phyloP scores from a whole-genome alignment of 768 basidiomycete species.

The Russula sp. region DNA sequence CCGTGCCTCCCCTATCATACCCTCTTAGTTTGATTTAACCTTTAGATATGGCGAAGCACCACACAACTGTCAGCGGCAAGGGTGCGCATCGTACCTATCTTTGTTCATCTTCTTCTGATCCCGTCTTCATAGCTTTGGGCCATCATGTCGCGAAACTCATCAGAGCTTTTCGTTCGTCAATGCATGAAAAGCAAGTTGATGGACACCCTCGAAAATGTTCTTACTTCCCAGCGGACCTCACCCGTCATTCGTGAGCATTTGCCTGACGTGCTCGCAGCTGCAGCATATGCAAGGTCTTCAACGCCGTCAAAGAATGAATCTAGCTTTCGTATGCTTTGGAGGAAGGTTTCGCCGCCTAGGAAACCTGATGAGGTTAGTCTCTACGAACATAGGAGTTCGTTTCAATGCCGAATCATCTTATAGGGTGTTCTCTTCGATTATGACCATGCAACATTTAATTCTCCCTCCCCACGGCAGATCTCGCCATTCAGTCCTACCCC shows the following conservation, averaged over 20 bases:
- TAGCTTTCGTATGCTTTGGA: constrained; percentile 71
- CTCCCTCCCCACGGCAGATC: constrained; percentile 42
- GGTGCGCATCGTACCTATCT: constrained; percentile 3
- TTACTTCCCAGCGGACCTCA: constrained; percentile 54
- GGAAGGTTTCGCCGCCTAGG: constrained; percentile 57
- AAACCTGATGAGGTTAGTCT: too few species aligned
- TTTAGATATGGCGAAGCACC: constrained; percentile 20
- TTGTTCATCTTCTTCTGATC: neutral
- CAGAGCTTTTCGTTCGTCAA: constrained; percentile 27
- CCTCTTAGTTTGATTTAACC: neutral
- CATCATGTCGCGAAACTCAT: constrained; percentile 79
- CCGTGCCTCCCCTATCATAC: neutral
- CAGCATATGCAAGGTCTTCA: too few species aligned
- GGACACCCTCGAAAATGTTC: constrained; percentile 45
- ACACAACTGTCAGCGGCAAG: constrained; percentile 24
- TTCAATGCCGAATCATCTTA: constrained; percentile 6
- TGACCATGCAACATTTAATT: constrained; percentile 75
- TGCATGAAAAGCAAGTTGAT: too few species aligned
- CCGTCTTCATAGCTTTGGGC: constrained; percentile 63
- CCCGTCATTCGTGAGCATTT: constrained; percentile 80
- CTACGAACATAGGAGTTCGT: too few species aligned
- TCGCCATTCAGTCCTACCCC: constrained; percentile 29
- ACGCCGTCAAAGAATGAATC: constrained; percentile 28
- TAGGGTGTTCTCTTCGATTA: constrained; percentile 61
- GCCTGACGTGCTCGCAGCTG: constrained; percentile 61